A percentile compares a stretch with the other conserved stretches of the same genome.
Evolutionary conservation across 352 stramenopile genomes (phyloP).

Genomic region (Phytophthora syringae): DNA sequence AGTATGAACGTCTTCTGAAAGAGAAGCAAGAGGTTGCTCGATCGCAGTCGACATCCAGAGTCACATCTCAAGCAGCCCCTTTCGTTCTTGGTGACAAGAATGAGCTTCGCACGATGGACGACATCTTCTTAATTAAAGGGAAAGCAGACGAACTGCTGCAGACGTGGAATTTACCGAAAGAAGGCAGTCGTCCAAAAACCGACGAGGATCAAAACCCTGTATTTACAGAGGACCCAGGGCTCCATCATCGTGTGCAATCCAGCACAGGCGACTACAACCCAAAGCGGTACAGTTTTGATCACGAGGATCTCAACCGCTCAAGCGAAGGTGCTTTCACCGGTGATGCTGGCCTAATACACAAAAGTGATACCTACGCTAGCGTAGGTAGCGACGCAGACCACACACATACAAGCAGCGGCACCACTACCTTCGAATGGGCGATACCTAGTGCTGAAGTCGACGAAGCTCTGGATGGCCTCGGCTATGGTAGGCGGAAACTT

Average conservation of each 20-base stretch:
- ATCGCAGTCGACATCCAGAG: constrained; percentile 2
- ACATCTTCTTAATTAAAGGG: constrained; percentile 51
- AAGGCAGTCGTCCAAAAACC: constrained; percentile 2
- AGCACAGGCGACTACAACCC: constrained; percentile 32
- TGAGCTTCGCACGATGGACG: constrained; percentile 39
- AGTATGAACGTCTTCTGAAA: constrained; percentile 63
- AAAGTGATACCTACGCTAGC: constrained; percentile 2
- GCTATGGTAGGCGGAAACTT: constrained; percentile 1
- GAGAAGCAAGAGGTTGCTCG: constrained; percentile 40
- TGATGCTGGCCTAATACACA: not conserved
- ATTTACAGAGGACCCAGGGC: constrained; percentile 1
- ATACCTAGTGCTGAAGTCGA: constrained; percentile 19
- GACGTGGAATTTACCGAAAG: constrained; percentile 31
- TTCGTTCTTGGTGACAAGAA: constrained; percentile 12
- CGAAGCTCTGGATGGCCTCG: constrained; percentile 6
- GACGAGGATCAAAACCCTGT: constrained; percentile 2
- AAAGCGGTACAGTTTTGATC: constrained; percentile 44
- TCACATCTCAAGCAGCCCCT: constrained; percentile 3
- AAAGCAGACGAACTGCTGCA: constrained; percentile 47
- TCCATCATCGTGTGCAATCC: constrained; percentile 14
- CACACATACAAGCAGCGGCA: not conserved
- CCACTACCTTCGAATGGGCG: constrained; percentile 25
- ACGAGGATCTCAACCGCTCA: constrained; percentile 15
- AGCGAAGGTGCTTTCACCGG: constrained; percentile 7
- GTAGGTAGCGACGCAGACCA: not conserved